Evolutionary conservation across 331 rosid genomes (phyloP).

Genomic region (Phaseolus coccineus): DNA sequence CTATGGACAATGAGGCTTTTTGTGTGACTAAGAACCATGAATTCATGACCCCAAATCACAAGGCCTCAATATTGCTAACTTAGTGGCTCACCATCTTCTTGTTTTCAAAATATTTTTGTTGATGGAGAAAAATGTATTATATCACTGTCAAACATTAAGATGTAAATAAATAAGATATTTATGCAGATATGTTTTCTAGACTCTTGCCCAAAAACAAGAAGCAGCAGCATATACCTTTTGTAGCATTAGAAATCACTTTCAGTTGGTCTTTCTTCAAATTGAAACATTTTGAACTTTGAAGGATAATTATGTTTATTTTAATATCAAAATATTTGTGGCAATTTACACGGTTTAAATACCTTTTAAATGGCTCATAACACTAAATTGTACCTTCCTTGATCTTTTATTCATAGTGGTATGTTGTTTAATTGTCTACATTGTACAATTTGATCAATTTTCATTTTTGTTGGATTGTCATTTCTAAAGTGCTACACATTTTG

Average conservation of each 20-base stretch:
- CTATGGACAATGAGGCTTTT: neutral
- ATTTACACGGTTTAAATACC: neutral
- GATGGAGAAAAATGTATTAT: constrained; percentile 16
- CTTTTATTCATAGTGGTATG: neutral
- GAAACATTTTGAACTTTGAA: constrained; percentile 26
- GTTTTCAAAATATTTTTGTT: neutral
- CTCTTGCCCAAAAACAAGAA: neutral
- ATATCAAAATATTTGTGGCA: constrained; percentile 10
- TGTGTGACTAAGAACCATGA: neutral
- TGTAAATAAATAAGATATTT: neutral
- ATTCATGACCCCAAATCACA: neutral
- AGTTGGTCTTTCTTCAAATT: constrained; percentile 17
- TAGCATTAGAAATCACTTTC: constrained; percentile 31
- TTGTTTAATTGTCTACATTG: constrained; percentile 5
- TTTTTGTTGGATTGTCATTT: constrained; percentile 26
- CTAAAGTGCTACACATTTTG: constrained; percentile 27
- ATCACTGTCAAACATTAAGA: neutral
- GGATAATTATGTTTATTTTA: constrained; percentile 7
- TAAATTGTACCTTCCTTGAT: constrained; percentile 10
- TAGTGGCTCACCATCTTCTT: neutral
- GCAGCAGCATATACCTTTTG: constrained; percentile 1
- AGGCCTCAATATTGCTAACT: neutral
- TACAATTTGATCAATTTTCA: neutral
- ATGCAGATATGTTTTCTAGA: neutral
- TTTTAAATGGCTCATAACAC: constrained; percentile 15